Conservation (phyloP, 2,329 filamentous ascomycete genomes). For the Aspergillus latus region DNA sequence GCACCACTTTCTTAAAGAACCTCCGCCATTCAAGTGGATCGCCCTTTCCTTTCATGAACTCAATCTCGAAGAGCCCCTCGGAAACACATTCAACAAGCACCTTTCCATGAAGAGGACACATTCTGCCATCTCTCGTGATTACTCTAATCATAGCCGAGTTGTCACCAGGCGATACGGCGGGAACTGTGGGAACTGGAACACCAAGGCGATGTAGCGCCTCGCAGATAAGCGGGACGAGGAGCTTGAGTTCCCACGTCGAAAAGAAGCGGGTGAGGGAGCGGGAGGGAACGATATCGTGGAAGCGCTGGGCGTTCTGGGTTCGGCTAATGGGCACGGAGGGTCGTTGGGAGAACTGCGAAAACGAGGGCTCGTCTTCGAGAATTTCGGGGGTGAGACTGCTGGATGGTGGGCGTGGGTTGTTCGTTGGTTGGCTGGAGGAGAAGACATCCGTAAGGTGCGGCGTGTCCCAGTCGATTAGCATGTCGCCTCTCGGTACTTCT, state of each 20-base stretch:
- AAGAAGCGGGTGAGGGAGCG: constrained; percentile 91
- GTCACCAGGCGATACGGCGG: constrained; percentile 48
- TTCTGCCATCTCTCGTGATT: constrained; percentile 62
- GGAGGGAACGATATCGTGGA: constrained; percentile 85
- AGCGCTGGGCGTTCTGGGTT: constrained; percentile 84
- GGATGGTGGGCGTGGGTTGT: constrained; percentile 33
- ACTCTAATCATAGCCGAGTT: constrained; percentile 67
- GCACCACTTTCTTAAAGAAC: constrained; percentile 93
- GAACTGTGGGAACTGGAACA: constrained; percentile 63
- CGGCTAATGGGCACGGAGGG: constrained; percentile 78
- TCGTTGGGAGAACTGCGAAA: constrained; percentile 77
- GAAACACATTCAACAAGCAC: constrained; percentile 47
- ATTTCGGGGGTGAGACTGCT: constrained; percentile 55
- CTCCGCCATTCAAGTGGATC: constrained; percentile 95
- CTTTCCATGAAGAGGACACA: constrained; percentile 46
- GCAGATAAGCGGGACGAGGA: constrained; percentile 76
- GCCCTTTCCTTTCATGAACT: constrained; percentile 91
- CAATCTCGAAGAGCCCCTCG: constrained; percentile 72
- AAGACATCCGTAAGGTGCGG: constrained; percentile 56
- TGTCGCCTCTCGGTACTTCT: constrained; percentile 71
- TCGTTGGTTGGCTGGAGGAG: constrained; percentile 50
- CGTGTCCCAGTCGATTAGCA: constrained; percentile 84
- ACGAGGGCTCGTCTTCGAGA: constrained; percentile 80
- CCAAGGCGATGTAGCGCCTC: constrained; percentile 83
- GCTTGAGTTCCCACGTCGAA: constrained; percentile 71